Evolutionary conservation across 495 filamentous ascomycete genomes (phyloP).

Genomic region (Trichoderma gamsii): DNA sequence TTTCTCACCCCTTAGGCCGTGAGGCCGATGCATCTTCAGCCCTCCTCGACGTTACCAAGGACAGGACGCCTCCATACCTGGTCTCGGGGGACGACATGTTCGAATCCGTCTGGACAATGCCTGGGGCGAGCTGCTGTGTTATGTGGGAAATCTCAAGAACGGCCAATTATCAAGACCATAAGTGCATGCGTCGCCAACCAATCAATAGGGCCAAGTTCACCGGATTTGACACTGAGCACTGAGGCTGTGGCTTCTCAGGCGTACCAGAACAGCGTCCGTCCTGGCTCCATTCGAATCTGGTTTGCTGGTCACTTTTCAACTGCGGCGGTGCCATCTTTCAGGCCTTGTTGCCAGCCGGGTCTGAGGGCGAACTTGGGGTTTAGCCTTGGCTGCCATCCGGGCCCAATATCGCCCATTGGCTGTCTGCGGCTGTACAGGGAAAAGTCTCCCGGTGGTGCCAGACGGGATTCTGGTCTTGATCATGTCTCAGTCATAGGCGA

Average conservation of each 20-base stretch:
- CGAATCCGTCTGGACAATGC: not conserved
- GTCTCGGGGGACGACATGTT: not conserved
- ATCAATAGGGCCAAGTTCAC: not conserved
- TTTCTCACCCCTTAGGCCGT: slow-evolving; percentile 6
- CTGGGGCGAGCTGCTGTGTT: slow-evolving; percentile 7
- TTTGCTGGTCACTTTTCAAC: slow-evolving; percentile 5
- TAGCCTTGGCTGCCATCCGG: not conserved
- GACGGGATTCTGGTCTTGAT: not conserved
- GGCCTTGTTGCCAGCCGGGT: not conserved
- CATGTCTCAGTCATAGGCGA: not conserved
- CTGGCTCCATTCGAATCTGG: not conserved
- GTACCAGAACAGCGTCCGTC: not conserved
- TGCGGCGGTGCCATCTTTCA: slow-evolving; percentile 5
- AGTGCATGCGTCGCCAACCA: not conserved
- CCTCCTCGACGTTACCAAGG: not conserved
- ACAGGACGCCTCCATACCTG: not conserved
- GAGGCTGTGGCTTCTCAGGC: not conserved
- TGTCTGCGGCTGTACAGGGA: not conserved
- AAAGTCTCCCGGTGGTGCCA: slow-evolving; percentile 8
- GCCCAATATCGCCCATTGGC: not conserved
- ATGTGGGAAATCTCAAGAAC: not conserved
- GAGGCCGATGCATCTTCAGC: slow-evolving; percentile 5
- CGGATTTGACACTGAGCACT: not conserved
- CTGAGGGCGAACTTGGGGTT: not conserved
- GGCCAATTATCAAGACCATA: not conserved